Evolutionary conservation across 1,284 basidiomycete species (phyloP).

Genomic region (Naganishia sp.): DNA sequence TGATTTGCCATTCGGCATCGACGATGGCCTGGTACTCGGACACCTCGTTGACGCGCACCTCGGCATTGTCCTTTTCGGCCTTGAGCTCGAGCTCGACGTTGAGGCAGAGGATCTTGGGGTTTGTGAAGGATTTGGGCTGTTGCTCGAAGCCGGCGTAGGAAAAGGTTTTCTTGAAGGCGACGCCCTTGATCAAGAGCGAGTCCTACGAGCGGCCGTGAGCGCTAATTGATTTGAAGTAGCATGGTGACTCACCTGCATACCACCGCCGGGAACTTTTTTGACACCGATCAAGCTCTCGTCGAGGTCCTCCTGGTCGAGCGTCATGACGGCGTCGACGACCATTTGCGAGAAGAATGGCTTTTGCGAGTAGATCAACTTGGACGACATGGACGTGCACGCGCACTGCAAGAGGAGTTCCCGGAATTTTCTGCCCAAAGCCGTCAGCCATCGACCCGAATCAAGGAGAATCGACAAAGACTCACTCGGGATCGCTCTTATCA

Average conservation of each 20-base stretch:
- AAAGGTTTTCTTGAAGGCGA: slow-evolving; percentile 99
- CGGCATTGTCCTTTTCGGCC: slow-evolving; percentile 99
- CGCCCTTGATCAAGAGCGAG: slow-evolving; percentile 81
- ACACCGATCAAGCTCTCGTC: slow-evolving; percentile 97
- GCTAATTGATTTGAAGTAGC: not conserved
- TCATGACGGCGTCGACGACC: slow-evolving; percentile 96
- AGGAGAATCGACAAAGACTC: too few relatives aligned
- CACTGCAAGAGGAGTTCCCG: slow-evolving; percentile 92
- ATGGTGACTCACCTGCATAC: slow-evolving; percentile 66
- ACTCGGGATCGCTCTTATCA: slow-evolving; percentile 88
- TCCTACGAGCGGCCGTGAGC: slow-evolving; percentile 58
- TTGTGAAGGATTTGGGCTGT: slow-evolving; percentile 88
- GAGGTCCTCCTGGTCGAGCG: slow-evolving; percentile 87
- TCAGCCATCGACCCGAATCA: not conserved
- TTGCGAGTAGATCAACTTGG: slow-evolving; percentile 97
- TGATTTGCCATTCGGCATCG: slow-evolving; percentile 99
- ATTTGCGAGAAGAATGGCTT: slow-evolving; percentile 99
- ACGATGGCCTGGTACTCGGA: slow-evolving; percentile 99
- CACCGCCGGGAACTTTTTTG: slow-evolving; percentile 98
- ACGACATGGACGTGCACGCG: slow-evolving; percentile 98
- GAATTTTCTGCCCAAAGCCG: slow-evolving; percentile 67
- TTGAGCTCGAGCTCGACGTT: slow-evolving; percentile 99
- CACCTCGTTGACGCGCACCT: slow-evolving; percentile 94
- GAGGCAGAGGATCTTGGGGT: slow-evolving; percentile 88
- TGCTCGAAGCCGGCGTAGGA: slow-evolving; percentile 99